Evolutionary conservation across 345 rosid genomes (phyloP).

Genomic region (Euclidium syriacum): DNA sequence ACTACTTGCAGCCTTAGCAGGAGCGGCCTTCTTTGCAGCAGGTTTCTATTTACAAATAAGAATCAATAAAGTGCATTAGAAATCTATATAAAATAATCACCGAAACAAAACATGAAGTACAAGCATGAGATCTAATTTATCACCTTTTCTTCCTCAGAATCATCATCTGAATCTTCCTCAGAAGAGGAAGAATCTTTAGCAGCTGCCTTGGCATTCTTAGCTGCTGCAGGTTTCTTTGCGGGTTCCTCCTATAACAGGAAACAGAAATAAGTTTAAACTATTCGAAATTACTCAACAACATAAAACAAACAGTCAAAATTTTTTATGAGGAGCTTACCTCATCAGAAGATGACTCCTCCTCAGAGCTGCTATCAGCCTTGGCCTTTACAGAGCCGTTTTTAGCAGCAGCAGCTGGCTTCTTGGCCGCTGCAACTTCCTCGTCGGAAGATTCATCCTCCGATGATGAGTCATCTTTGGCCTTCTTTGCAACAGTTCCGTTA

Average conservation of each 20-base stretch:
- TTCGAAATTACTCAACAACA: too few species aligned
- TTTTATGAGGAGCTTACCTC: conserved; percentile 19
- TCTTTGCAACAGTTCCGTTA: conserved; percentile 40
- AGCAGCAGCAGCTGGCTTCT: conserved; percentile 29
- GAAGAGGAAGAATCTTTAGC: conserved; percentile 32
- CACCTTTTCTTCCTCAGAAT: conserved; percentile 32
- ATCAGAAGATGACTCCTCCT: conserved; percentile 40
- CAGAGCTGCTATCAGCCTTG: conserved; percentile 34
- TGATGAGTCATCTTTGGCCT: conserved; percentile 42
- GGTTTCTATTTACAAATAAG: conserved; percentile 13
- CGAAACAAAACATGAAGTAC: neutral
- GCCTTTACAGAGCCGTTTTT: conserved; percentile 42
- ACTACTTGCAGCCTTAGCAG: conserved; percentile 34
- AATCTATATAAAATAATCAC: neutral
- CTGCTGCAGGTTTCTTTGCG: conserved; percentile 27
- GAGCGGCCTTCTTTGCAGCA: conserved; percentile 31
- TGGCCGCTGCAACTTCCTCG: conserved; percentile 26
- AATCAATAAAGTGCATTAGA: neutral
- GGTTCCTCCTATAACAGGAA: conserved; percentile 26
- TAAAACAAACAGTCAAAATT: neutral
- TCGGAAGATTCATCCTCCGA: conserved; percentile 47
- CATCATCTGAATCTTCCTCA: conserved; percentile 27
- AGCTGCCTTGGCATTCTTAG: conserved; percentile 28
- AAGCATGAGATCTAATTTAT: neutral
- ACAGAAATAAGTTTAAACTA: neutral